Evolutionary conservation across 805 yeast species (phyloP), one percentile per base, ranked within the genome.

Genomic region (Suhomyces prunicola): DNA sequence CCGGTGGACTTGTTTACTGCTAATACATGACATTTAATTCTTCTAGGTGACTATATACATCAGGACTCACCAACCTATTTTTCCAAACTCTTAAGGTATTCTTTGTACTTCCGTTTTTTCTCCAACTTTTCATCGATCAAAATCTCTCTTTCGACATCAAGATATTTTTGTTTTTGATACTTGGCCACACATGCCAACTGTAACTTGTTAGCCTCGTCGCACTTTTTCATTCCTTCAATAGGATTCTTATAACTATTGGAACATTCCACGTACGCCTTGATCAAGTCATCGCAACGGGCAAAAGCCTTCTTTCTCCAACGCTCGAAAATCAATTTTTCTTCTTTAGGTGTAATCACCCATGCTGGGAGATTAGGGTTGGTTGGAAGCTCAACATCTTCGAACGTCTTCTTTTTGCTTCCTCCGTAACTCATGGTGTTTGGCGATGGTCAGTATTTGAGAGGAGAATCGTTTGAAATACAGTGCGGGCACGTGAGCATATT

Each of bases 301-400:
- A 87, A 87, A 0, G 93, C 82, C 61, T 76, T 76, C 53, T 73
- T 78, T 66, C 87, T 82, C 85, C 92, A 84, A 60, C 88, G 80
- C 59, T 80, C 83, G 61, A 88, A 82, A 35, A 87, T 84, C 54
- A 83, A 80, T 68, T 84, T 84, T 64, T 88, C 96, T 65, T 88
- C 94, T 57, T 78, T 79, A 12, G 94, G 93, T 0, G 89, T 81
- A 22, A 88, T 72, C 57, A 87, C 80, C 96, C 96, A 88, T 10
- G 81, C 73, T 1, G 96, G 96, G 26, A 88, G 70, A 57, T 68
- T 70, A 33, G 79, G 79, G 59, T 76, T 72, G 5, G 73, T 64
- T 31, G 72, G 76, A 50, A 74, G 67, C 27, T 72, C 74, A 7
- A 70, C 65, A 41, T 68, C 74, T 39, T 72, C 74, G 56, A 65